A percentile compares a stretch with the other conserved stretches of the same genome.
Evolutionary conservation across 2,329 filamentous ascomycete species (phyloP).

Genomic region (Pestalotiopsis sp.): DNA sequence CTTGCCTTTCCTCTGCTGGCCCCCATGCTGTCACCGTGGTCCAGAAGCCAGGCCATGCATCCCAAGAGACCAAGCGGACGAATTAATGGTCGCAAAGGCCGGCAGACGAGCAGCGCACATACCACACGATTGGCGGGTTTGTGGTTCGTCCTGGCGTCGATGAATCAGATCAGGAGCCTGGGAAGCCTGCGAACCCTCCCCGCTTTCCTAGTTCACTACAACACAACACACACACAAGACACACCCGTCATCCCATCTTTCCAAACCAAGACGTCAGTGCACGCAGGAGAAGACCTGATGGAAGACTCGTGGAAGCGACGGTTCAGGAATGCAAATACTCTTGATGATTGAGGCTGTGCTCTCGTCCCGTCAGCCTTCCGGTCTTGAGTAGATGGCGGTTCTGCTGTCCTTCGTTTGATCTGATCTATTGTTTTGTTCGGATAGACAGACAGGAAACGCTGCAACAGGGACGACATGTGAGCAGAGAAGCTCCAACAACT

Average conservation of each 20-base stretch:
- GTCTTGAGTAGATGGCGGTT: slow-evolving; percentile 3
- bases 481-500: neutral
- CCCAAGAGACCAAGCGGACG: slow-evolving; percentile 1
- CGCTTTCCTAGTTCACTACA: neutral
- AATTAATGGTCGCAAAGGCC: slow-evolving; percentile 9
- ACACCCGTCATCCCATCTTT: neutral
- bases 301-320: slow-evolving; percentile 3
- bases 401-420: neutral
- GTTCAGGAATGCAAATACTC: slow-evolving; percentile 3
- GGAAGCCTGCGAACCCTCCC: neutral
- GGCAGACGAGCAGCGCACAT: slow-evolving; percentile 7
- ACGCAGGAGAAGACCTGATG: neutral
- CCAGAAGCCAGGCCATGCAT: neutral
- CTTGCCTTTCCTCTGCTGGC: neutral
- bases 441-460: neutral
- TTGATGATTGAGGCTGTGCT: slow-evolving; percentile 8
- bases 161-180: neutral
- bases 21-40: neutral
- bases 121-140: slow-evolving; percentile 3
- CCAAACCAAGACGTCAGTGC: slow-evolving; percentile 4
- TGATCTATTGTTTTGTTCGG: neutral
- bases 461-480: neutral
- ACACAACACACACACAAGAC: neutral
- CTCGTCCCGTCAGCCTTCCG: neutral
- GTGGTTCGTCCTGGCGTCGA: neutral